Base-by-base conservation (phyloP, 108 stramenopile species). In the Cyclotella baltica region DNA sequence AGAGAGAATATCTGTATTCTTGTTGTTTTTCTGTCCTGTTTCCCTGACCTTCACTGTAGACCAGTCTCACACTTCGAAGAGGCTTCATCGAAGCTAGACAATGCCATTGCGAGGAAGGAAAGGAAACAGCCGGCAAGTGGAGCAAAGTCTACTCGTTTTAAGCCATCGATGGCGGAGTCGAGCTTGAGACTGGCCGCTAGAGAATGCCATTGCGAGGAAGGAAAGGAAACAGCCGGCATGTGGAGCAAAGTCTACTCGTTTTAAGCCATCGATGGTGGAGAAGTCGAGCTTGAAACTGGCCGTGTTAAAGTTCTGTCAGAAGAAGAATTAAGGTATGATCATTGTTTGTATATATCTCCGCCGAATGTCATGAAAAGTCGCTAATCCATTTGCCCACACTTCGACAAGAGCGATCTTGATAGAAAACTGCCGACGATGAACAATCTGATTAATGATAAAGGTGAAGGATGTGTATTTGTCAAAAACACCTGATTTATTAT, bases 341-440 rank as follows among this genome's bases (percentile, higher is more conserved):
- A 28, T 38, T n/a, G n/a, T n/a, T n/a, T n/a, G n/a, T n/a, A n/a
- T n/a, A n/a, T n/a, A n/a, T n/a, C n/a, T n/a, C n/a, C n/a, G n/a
- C n/a, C n/a, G n/a, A n/a, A n/a, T n/a, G n/a, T n/a, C n/a, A n/a
- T n/a, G n/a, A n/a, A n/a, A n/a, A n/a, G n/a, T n/a, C n/a, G n/a
- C n/a, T n/a, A n/a, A n/a, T n/a, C n/a, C n/a, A n/a, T n/a, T n/a
- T n/a, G n/a, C n/a, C n/a, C n/a, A 20, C 1, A 19, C 33, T 67
- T 22, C 29, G 11, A 1, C 48, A 51, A n/a, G 29, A 31, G 10
- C 67, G 71, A 72, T 18, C 47, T 72, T 2, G 71, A 72, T 13
- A 72, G 23, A 22, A 61, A 72, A 47, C 16, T 72, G 23, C 19
- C 31, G 40, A 23, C 71, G 46, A 61, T 72, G 28, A 61, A 38